phyloP scores from a whole-genome alignment of 805 yeast species.

The Metschnikowia continentalis region DNA sequence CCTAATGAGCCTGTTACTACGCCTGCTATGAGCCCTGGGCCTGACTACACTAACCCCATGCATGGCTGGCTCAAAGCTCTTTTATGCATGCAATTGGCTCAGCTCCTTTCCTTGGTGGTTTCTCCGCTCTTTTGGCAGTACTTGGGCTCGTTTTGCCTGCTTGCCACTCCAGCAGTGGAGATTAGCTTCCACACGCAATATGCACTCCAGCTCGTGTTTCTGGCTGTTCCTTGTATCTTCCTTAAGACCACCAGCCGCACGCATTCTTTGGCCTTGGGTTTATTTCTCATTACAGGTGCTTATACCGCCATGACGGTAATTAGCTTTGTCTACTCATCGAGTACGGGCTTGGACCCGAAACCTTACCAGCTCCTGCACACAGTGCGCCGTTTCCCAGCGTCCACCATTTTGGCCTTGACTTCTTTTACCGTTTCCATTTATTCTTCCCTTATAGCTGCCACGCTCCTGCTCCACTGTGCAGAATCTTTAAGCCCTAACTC shows the following conservation, averaged over 20 bases:
- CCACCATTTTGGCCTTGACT: conserved; percentile 41
- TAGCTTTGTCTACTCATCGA: conserved; percentile 31
- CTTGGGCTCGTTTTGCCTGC: conserved; percentile 10
- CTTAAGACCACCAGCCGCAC: conserved; percentile 45
- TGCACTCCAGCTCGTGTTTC: conserved; percentile 36
- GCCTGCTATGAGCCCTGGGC: too few species aligned
- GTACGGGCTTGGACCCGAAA: conserved; percentile 13
- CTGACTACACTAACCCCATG: background rate
- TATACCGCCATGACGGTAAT: conserved; percentile 32
- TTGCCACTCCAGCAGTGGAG: conserved; percentile 6
- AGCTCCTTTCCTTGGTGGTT: conserved; percentile 2
- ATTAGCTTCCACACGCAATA: conserved; percentile 22
- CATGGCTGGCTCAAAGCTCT: conserved; percentile 4
- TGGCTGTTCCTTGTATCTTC: conserved; percentile 40
- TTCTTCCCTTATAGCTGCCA: conserved; percentile 44
- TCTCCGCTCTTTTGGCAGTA: conserved; percentile 8
- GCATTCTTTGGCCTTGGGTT: conserved; percentile 44
- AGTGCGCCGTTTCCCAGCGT: conserved; percentile 36
- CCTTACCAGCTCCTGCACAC: conserved; percentile 27
- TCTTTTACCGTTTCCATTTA: conserved; percentile 44
- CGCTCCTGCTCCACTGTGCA: conserved; percentile 47
- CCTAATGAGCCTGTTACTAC: too few species aligned
- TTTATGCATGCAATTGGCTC: conserved; percentile 8
- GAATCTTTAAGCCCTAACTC: conserved; percentile 46
- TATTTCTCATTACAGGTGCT: conserved; percentile 31